Evolutionary conservation across 371 early-diverging fungal species (phyloP), one percentile per base, ranked within the genome.

Genomic region (Apophysomyces variabilis): DNA sequence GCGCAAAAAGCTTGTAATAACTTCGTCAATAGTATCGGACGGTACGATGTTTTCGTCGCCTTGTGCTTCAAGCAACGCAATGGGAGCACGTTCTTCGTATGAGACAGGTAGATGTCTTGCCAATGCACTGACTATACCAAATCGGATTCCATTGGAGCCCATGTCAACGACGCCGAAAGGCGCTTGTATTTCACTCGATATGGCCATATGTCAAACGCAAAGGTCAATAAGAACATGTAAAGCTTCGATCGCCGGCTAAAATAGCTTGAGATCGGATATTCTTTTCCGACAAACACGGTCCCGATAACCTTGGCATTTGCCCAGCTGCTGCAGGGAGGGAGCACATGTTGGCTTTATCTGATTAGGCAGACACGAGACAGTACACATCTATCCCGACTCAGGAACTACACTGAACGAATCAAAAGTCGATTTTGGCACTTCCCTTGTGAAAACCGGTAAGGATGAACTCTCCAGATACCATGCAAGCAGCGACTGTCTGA

Each of bases 141-240:
- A 88, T 3, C 88, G 86, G 59, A 89, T 89, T 35, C 89, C 89
- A 64, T 89, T 89, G 44, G 87, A 87, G n/a, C 89, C 88, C 85
- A 89, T 88, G 66, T 89, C 89, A 1, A 89, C 78, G 5, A 89
- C 81, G 38, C 82, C 89, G 18, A 89, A 75, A 38, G 87, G 86
- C 8, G 83, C 85, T 54, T 69, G 44, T 12, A 68, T 60, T 16
- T 59, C 47, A 26, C 54, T 50, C 9, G 21, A 21, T 26, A 50
- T 50, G 7, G 54, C 54, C 54, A 50, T 50, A 5, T 47, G 47
- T 8, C n/a, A n/a, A 21, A 50, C 5, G 32, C 16, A 21, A 21
- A 21, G 9, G 21, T 21, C 16, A 21, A 9, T n/a, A 45, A 13
- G 16, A 18, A 13, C 46, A 13, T n/a, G 43, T n/a, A 45, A 45